Evolutionary conservation across 1,284 basidiomycete genomes (phyloP), one percentile per base, ranked within the genome.

Genomic region (Moniliella sp.): DNA sequence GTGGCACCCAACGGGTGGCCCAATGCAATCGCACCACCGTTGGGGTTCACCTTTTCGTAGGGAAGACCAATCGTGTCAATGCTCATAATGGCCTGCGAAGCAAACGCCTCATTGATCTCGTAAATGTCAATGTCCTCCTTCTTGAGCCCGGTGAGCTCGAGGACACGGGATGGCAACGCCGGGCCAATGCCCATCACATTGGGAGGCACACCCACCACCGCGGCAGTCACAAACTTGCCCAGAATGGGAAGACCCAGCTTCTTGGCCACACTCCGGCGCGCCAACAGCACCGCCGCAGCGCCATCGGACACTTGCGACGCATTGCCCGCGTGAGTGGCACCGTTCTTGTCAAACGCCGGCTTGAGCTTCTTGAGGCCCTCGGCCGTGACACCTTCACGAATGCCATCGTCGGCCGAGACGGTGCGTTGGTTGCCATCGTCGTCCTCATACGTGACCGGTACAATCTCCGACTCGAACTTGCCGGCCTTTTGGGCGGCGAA

Each of bases 51-150:
- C 39, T 50, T 47, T 9, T 75, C 72, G 42, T 69, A 71, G 8
- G 75, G 71, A 38, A 91, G 64, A 17, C 68, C 69, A 18, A 91
- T 69, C 50, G 73, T 66, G 42, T 76, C 72, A 28, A 82, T 65
- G 32, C 72, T 74, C 63, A 88, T 83, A 13, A 83, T 72, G 33
- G 73, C 78, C 66, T 82, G 79, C 0, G 78, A 82, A 5, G 81
- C 78, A 47, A 84, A 84, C 0, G 81, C 81, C 61, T 91, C 83
- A 62, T 93, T 93, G 53, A 82, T 75, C 69, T 82, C 80, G 45
- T 72, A 83, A 17, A 83, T 53, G 53, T 83, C 79, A 15, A 83
- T 73, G 34, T 83, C 76, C 4, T 70, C 65, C 36, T 69, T 61
- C n/a, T 64, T 67, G 17, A 83, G 62, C 2, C 78, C 78, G 10